These are phyloP conservation scores for Sodiomyces alkalinus DNA, from an alignment of 2,329 filamentous ascomycete genomes.

Conservation along the genomic window DNA sequence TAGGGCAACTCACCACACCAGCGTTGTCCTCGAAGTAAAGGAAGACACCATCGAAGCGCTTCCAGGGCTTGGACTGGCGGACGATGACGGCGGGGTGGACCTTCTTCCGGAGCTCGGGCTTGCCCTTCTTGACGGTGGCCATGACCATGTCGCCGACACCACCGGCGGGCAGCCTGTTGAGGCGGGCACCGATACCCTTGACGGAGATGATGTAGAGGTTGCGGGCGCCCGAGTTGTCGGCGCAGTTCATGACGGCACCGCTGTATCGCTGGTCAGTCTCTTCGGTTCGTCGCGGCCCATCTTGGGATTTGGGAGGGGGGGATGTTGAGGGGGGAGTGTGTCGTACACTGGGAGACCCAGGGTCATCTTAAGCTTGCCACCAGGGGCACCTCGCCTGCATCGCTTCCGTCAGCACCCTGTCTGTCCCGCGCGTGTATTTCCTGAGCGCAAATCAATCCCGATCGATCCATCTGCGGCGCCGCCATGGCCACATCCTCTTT, in stretches of 20 bases:
- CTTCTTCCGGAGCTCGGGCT: constrained; percentile 99
- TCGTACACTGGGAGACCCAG: constrained; percentile 99
- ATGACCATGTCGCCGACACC: constrained; percentile 99
- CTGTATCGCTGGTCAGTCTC: constrained; percentile 28
- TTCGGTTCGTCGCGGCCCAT: constrained; percentile 1
- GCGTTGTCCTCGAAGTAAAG: constrained; percentile 99
- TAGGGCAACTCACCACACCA: constrained; percentile 77
- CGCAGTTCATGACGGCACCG: constrained; percentile 99
- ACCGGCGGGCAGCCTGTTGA: constrained; percentile 92
- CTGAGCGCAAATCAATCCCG: no score
- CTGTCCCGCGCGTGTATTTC: no score
- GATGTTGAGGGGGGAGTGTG: constrained; percentile 4
- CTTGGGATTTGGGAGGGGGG: constrained; percentile 1
- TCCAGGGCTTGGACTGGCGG: constrained; percentile 98
- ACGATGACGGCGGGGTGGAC: constrained; percentile 99
- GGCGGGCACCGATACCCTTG: constrained; percentile 93
- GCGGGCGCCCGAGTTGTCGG: constrained; percentile 96
- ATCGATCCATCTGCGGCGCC: no score
- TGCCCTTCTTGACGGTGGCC: constrained; percentile 99
- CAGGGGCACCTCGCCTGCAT: constrained; percentile 69
- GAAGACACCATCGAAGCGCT: constrained; percentile 95
- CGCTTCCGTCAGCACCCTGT: constrained; percentile 17
- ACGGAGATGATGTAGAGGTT: constrained; percentile 99
- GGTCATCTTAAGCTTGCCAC: constrained; percentile 99
- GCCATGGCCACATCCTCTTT: no score